These are phyloP conservation scores for Cytospora paraplurivora DNA, from an alignment of 2,329 filamentous ascomycete genomes.

Conservation along the genomic window DNA sequence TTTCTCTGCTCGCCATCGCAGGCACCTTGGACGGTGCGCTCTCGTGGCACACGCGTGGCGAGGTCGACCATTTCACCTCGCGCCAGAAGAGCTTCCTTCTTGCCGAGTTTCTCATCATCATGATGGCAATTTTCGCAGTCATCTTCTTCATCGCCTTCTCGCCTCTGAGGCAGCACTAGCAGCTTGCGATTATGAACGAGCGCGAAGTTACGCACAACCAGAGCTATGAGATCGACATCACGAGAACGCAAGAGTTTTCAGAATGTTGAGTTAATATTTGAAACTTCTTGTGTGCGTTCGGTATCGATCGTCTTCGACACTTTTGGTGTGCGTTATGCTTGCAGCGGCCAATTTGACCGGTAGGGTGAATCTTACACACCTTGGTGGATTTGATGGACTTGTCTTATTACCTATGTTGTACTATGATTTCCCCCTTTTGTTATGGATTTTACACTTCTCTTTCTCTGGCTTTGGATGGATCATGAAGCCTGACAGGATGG, in stretches of 20 bases:
- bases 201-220: not conserved
- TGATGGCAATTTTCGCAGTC: slow-evolving; percentile 28
- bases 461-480: not conserved
- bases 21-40: slow-evolving; percentile 50
- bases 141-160: slow-evolving; percentile 31
- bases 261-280: not conserved
- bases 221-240: not conserved
- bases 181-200: too few species aligned
- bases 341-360: slow-evolving; percentile 12
- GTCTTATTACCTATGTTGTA: slow-evolving; percentile 12
- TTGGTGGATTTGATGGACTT: slow-evolving; percentile 1
- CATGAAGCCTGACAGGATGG: not conserved
- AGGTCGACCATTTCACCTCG: slow-evolving; percentile 44
- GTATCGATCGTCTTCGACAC: not conserved
- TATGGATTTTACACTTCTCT: not conserved
- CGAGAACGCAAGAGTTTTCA: not conserved
- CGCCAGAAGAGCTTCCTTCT: slow-evolving; percentile 42
- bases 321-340: not conserved
- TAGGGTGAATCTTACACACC: not conserved
- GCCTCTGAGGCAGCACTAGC: slow-evolving; percentile 6
- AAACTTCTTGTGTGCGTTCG: not conserved
- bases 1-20: slow-evolving; percentile 47
- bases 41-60: slow-evolving; percentile 52
- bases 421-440: slow-evolving; percentile 1
- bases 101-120: slow-evolving; percentile 36